Evolutionary conservation across 23 red algal genomes (phyloP).

Genomic region (Agarophyton chilense): DNA sequence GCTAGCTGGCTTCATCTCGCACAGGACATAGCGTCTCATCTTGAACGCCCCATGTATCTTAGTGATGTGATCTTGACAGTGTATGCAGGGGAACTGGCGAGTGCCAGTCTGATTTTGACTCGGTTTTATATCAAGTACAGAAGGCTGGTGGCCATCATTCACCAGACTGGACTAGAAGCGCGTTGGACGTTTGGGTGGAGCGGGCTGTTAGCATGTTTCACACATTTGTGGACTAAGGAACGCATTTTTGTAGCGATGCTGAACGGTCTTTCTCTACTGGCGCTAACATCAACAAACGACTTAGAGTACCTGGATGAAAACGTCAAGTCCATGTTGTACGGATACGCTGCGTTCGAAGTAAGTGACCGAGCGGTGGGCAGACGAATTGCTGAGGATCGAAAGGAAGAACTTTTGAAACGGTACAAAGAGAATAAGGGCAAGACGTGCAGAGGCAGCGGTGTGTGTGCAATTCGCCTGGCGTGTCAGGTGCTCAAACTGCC

Average conservation of each 20-base stretch:
- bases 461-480: constrained; percentile 29
- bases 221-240: constrained; percentile 39
- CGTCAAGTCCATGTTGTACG: constrained; percentile 35
- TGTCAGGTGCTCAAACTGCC: constrained; percentile 19
- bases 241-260: constrained; percentile 33
- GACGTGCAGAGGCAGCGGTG: constrained; percentile 28
- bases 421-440: constrained; percentile 37
- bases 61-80: constrained; percentile 6
- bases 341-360: constrained; percentile 41
- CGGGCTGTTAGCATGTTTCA: constrained; percentile 43
- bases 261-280: constrained; percentile 48
- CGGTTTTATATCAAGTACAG: background rate
- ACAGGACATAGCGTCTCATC: constrained; percentile 40
- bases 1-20: constrained; percentile 21
- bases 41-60: constrained; percentile 34
- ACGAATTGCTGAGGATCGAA: constrained; percentile 23
- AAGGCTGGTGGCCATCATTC: constrained; percentile 24
- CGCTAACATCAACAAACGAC: background rate
- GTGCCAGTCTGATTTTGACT: constrained; percentile 10
- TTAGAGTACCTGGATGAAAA: constrained; percentile 26
- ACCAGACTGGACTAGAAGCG: constrained; percentile 12
- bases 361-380: constrained; percentile 23
- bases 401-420: constrained; percentile 26
- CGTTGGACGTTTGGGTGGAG: constrained; percentile 59
- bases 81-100: constrained; percentile 28